These are phyloP conservation scores for Arthrobotrys conoides DNA, from an alignment of 2,329 filamentous ascomycete genomes.

Conservation along the genomic window DNA sequence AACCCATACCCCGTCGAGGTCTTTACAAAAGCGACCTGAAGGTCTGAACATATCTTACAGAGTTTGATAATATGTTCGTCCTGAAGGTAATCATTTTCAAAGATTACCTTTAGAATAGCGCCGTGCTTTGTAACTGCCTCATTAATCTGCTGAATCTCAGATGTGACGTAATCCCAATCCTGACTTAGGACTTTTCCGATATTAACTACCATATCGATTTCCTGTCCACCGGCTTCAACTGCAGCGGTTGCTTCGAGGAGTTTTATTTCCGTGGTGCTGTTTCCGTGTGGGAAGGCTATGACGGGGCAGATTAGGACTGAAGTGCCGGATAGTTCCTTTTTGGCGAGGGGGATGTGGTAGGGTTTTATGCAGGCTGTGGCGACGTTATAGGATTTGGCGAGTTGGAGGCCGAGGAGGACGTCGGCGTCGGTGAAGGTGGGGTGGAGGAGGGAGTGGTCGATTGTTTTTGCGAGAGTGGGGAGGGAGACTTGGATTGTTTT, in stretches of 20 bases:
- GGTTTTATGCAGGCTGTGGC: conserved; percentile 75
- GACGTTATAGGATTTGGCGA: conserved; percentile 70
- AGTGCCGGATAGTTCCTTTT: conserved; percentile 69
- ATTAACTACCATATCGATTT: conserved; percentile 76
- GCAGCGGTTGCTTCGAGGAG: conserved; percentile 71
- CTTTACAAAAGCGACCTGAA: conserved; percentile 74
- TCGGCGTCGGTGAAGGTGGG: conserved; percentile 75
- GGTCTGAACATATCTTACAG: conserved; percentile 72
- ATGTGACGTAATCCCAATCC: conserved; percentile 73
- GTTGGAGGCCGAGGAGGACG: conserved; percentile 70
- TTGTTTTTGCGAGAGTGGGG: conserved; percentile 70
- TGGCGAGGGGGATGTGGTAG: conserved; percentile 71
- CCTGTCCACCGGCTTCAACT: conserved; percentile 69
- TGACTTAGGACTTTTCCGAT: conserved; percentile 73
- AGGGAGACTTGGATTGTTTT: conserved; percentile 43
- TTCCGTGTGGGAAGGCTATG: conserved; percentile 75
- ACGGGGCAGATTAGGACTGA: conserved; percentile 73
- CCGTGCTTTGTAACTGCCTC: conserved; percentile 68
- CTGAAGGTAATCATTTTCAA: conserved; percentile 74
- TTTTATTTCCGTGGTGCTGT: conserved; percentile 72
- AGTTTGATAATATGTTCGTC: conserved; percentile 71
- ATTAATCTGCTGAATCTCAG: conserved; percentile 72
- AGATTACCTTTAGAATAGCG: conserved; percentile 74
- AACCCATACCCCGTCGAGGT: conserved; percentile 76
- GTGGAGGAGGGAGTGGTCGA: conserved; percentile 75